A percentile compares a stretch with the other conserved stretches of the same genome.
Conservation (phyloP, 352 stramenopile genomes). For the Phytophthora citrophthora region DNA sequence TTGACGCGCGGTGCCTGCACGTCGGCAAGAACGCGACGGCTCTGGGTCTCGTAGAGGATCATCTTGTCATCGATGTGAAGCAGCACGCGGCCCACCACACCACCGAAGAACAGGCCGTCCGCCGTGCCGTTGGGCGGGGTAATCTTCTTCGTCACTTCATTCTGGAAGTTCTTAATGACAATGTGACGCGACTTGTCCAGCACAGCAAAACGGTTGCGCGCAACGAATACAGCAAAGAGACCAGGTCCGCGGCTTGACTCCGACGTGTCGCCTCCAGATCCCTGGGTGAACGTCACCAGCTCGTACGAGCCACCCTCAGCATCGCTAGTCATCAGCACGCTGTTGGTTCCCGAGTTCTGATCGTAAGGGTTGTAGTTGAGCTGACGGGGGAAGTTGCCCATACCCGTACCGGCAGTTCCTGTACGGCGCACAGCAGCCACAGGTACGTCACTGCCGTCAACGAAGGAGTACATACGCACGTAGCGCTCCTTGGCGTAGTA, state of each 20-base stretch:
- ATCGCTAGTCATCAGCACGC: slow-evolving; percentile 95
- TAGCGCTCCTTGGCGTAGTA: slow-evolving; percentile 99
- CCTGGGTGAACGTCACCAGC: slow-evolving; percentile 94
- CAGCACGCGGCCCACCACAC: slow-evolving; percentile 97
- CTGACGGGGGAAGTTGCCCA: slow-evolving; percentile 94
- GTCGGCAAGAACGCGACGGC: slow-evolving; percentile 95
- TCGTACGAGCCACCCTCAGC: slow-evolving; percentile 98
- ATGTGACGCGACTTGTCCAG: slow-evolving; percentile 97
- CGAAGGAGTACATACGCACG: slow-evolving; percentile 97
- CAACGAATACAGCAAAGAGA: slow-evolving; percentile 97
- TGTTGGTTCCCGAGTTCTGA: slow-evolving; percentile 80
- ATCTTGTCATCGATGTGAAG: slow-evolving; percentile 97
- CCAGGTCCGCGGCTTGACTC: slow-evolving; percentile 95
- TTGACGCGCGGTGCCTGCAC: slow-evolving; percentile 97
- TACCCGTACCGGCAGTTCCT: slow-evolving; percentile 73
- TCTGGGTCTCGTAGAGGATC: slow-evolving; percentile 98
- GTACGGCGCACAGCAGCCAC: slow-evolving; percentile 76
- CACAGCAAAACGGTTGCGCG: slow-evolving; percentile 97
- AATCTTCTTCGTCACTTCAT: slow-evolving; percentile 98
- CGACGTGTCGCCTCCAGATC: slow-evolving; percentile 77
- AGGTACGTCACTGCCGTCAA: slow-evolving; percentile 77
- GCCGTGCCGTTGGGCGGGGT: slow-evolving; percentile 95
- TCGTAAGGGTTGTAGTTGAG: slow-evolving; percentile 98
- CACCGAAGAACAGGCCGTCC: slow-evolving; percentile 97
- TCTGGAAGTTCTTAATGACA: slow-evolving; percentile 99